Percentiles rank a stretch among this genome's conserved stretches.
Evolutionary conservation across 306 rosid species (phyloP).

Genomic region (Argentina anserina): DNA sequence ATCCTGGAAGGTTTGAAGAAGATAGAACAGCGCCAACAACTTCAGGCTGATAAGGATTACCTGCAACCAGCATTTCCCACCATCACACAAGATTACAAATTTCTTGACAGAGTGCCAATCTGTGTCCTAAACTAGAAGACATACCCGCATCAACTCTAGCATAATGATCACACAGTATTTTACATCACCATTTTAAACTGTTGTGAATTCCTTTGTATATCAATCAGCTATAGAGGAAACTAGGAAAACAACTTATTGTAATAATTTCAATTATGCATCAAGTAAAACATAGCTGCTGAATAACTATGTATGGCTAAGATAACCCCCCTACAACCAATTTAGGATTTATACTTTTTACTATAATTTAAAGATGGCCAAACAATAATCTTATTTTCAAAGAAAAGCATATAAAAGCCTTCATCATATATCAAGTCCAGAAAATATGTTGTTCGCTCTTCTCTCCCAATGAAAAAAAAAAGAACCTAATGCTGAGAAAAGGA

Average conservation of each 20-base stretch:
- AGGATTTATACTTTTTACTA: background rate
- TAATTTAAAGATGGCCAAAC: background rate
- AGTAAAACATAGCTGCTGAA: background rate
- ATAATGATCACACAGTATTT: background rate
- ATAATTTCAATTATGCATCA: background rate
- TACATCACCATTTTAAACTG: background rate
- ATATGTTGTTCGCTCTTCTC: background rate
- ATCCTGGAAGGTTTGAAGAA: background rate
- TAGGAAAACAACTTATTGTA: background rate
- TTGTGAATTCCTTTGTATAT: background rate
- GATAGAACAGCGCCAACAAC: background rate
- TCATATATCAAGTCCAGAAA: background rate
- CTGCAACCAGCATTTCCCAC: constrained; percentile 12
- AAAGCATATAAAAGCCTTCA: background rate
- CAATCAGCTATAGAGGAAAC: background rate
- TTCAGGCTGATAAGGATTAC: constrained; percentile 11
- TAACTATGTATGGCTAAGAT: background rate
- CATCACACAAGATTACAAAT: background rate
- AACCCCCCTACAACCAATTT: background rate
- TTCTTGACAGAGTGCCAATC: background rate
- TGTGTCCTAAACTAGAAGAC: background rate
- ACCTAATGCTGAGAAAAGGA: background rate
- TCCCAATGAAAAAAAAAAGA: background rate
- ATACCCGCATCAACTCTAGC: background rate
- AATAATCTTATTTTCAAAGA: background rate